Evolutionary conservation across 2,329 filamentous ascomycete species (phyloP).

Genomic region (Diplodia seriata): DNA sequence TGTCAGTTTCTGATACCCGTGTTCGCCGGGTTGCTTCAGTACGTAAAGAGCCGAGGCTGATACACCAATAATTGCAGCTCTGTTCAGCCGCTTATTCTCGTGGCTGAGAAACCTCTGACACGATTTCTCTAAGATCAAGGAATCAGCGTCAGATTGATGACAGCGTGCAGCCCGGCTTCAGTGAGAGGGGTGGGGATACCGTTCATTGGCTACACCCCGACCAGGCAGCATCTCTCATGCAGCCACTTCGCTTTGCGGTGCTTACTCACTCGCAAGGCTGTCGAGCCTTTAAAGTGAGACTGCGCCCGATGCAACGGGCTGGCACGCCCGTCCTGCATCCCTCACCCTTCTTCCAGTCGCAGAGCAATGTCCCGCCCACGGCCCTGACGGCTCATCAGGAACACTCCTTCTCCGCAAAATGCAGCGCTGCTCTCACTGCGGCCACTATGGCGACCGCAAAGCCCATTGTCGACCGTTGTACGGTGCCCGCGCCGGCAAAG

Average conservation of each 20-base stretch:
- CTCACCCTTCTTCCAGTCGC: not conserved
- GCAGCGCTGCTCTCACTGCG: constrained; percentile 6
- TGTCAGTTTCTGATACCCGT: no score
- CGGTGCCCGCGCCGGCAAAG: no score
- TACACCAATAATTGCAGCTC: no score
- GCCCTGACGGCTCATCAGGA: not conserved
- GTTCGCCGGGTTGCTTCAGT: not conserved
- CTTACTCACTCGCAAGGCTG: not conserved
- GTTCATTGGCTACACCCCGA: not conserved
- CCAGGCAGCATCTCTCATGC: not conserved
- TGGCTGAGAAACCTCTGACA: not conserved
- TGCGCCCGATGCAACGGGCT: not conserved
- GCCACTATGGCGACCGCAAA: not conserved
- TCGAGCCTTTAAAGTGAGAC: not conserved
- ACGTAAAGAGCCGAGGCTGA: not conserved
- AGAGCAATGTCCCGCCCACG: not conserved
- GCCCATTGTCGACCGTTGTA: not conserved
- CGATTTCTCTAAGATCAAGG: not conserved
- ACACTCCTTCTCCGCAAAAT: not conserved
- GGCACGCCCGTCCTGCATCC: not conserved
- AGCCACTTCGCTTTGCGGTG: not conserved
- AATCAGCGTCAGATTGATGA: no score
- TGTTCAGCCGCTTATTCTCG: no score
- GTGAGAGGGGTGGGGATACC: no score
- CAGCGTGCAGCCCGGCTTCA: no score